Conservation (phyloP, 305 asterid genomes). For the Galium porrigens region DNA sequence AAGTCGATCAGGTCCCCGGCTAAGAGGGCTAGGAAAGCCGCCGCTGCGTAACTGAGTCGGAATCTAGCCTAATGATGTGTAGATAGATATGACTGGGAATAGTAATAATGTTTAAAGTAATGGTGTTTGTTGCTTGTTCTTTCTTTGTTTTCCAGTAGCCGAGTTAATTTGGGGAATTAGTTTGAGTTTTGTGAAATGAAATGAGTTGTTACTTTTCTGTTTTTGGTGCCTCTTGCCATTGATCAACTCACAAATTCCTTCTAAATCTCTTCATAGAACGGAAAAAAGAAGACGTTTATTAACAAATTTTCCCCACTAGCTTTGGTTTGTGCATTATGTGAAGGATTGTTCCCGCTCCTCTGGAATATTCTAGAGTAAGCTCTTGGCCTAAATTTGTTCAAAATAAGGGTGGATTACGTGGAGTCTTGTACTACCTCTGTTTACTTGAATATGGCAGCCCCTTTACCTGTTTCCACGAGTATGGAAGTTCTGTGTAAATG, state of each 20-base stretch:
- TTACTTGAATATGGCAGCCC: too few relatives aligned
- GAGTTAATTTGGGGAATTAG: background rate
- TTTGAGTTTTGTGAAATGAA: background rate
- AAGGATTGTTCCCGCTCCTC: background rate
- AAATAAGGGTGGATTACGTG: too few relatives aligned
- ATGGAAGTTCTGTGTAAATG: too few relatives aligned
- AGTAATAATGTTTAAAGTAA: background rate
- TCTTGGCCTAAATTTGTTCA: too few relatives aligned
- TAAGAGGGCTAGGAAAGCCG: slow-evolving; percentile 23
- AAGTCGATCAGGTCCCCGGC: slow-evolving; percentile 31
- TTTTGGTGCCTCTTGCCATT: too few relatives aligned
- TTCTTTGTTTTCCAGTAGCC: too few relatives aligned
- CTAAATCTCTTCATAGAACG: background rate
- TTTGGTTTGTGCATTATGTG: background rate
- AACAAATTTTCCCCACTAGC: too few relatives aligned
- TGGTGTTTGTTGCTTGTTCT: background rate
- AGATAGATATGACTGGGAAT: background rate
- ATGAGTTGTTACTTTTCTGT: background rate
- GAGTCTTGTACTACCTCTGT: too few relatives aligned
- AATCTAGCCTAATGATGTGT: background rate
- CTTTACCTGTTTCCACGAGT: too few relatives aligned
- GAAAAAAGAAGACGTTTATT: background rate
- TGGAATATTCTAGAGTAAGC: too few relatives aligned
- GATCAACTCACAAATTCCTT: background rate
- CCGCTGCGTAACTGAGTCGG: slow-evolving; percentile 2